These are phyloP conservation scores for Apostasia ramifera DNA, from an alignment of 106 monocot genomes.

Conservation along the genomic window DNA sequence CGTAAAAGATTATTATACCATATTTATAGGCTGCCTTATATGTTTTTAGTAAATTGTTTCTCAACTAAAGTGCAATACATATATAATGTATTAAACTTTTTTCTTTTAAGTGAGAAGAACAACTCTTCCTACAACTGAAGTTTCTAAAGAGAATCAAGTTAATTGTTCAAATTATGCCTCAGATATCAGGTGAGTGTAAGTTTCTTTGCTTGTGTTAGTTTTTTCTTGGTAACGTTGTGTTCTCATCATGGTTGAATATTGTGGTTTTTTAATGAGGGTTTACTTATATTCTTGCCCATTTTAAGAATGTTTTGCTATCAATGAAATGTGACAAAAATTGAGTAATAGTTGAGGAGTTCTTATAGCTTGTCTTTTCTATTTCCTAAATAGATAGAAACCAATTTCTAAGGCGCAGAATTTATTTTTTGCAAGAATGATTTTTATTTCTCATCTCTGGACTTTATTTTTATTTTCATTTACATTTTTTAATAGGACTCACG, in stretches of 20 bases:
- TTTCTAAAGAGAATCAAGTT: background rate
- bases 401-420: background rate
- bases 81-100: constrained; percentile 4
- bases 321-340: too few relatives aligned
- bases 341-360: too few relatives aligned
- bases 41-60: background rate
- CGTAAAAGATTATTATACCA: background rate
- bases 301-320: too few relatives aligned
- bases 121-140: background rate
- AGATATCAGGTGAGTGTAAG: constrained; percentile 9
- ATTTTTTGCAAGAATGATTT: background rate
- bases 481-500: constrained; percentile 11
- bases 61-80: constrained; percentile 2
- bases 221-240: background rate
- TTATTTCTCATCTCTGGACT: background rate
- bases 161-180: constrained; percentile 6
- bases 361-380: too few relatives aligned
- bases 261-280: background rate
- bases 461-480: background rate
- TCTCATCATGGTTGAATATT: background rate
- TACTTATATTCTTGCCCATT: too few relatives aligned
- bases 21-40: background rate
- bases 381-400: too few relatives aligned
- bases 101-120: constrained; percentile 5
- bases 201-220: background rate